Conservation (phyloP, 306 rosid species). For the Quercus glauca region DNA sequence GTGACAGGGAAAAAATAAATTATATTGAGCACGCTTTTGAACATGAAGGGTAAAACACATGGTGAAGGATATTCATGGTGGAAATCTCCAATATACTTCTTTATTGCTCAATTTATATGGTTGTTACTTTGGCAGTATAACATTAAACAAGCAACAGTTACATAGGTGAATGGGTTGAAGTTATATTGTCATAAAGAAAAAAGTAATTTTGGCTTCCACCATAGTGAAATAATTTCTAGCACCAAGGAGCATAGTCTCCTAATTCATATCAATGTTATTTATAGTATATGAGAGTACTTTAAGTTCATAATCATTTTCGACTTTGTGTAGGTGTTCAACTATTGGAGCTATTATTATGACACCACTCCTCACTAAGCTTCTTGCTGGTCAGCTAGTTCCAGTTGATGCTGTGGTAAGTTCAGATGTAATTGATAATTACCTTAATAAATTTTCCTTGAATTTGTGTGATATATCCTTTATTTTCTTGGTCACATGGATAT, state of each 20-base stretch:
- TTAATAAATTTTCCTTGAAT: background rate
- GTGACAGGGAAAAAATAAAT: background rate
- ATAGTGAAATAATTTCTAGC: background rate
- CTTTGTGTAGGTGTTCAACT: slow-evolving; percentile 71
- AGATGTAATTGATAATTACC: background rate
- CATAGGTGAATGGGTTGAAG: background rate
- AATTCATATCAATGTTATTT: slow-evolving; percentile 3
- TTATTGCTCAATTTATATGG: background rate
- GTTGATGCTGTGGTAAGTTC: slow-evolving; percentile 93
- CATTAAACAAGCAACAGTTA: background rate
- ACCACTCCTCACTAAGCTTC: slow-evolving; percentile 88
- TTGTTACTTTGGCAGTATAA: background rate
- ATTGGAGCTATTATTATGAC: slow-evolving; percentile 93
- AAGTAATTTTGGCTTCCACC: slow-evolving; percentile 1
- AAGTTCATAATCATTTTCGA: slow-evolving; percentile 10
- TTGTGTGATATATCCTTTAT: background rate
- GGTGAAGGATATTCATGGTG: background rate
- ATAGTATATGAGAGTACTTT: slow-evolving; percentile 3
- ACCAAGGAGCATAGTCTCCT: background rate
- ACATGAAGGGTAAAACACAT: background rate
- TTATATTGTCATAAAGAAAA: background rate
- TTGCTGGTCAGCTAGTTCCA: slow-evolving; percentile 93
- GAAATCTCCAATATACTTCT: background rate
- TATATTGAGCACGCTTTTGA: background rate
- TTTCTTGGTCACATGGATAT: background rate